Evolutionary conservation across 176 grass and related monocot genomes (phyloP), one percentile per base, ranked within the genome.

Genomic region (Phyllostachys edulis): DNA sequence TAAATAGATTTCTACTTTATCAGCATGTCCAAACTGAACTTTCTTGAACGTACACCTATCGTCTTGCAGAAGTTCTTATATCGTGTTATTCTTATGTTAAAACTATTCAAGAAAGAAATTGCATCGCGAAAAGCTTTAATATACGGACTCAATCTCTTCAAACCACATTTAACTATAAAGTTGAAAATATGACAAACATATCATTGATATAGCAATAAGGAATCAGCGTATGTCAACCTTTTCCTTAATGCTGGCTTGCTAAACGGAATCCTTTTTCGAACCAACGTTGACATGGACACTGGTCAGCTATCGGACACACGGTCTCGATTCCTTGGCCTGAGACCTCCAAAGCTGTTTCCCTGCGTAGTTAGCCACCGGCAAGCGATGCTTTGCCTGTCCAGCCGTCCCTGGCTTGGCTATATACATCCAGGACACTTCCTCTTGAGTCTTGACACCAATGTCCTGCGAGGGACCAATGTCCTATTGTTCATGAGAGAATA

Each of bases 361-460:
- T 89, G 92, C 79, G 78, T 80, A 47, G 86, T 99, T 61, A 99
- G 91, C 78, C 87, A 94, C 26, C 71, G 93, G 34, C 93, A 99
- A 85, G 93, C 96, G 23, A 99, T 99, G 91, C 93, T 99, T 89
- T 96, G 91, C 78, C 86, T 99, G 74, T 99, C 96, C 36, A 99
- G 96, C 71, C 93, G 93, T 54, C 93, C 93, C 39, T 99, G 91
- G 96, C 91, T 96, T 13, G 93, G 96, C 45, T 99, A 99, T 70
- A 99, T 99, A 87, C 93, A 99, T 88, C 93, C 94, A 83, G 96
- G 96, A 0, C 96, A 95, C 75, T 99, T 99, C 76, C 94, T 99
- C 77, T 71, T n/a, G n/a, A n/a, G n/a, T n/a, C n/a, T n/a, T 99
- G 54, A 99, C 96, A 68, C 96, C 96, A 45, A 46, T 99, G 37